These are phyloP conservation scores for Tilletia caries DNA, from an alignment of 1,284 basidiomycete species.

Conservation along the genomic window DNA sequence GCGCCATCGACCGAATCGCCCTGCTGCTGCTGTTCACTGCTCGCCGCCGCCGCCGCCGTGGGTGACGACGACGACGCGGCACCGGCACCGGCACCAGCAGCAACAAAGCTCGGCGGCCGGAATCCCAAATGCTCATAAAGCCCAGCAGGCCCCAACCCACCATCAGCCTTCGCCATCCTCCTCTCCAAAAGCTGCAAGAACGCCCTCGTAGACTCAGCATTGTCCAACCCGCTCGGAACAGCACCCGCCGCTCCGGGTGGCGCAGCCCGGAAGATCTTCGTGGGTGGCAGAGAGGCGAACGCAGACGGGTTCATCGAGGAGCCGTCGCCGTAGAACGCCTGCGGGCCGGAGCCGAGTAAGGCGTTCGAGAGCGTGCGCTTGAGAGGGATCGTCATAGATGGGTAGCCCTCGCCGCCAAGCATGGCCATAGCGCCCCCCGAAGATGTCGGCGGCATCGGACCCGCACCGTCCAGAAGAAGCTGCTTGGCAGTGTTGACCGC, in stretches of 20 bases:
- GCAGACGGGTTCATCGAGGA: neutral
- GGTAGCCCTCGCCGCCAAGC: neutral
- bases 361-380: slow-evolving; percentile 9
- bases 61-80: too few species aligned
- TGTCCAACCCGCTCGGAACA: slow-evolving; percentile 13
- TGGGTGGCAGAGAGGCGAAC: neutral
- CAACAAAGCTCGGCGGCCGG: slow-evolving; percentile 22
- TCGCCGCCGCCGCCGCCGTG: neutral
- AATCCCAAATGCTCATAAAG: slow-evolving; percentile 14
- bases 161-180: neutral
- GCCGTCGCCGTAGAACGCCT: slow-evolving; percentile 4
- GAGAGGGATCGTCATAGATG: slow-evolving; percentile 5
- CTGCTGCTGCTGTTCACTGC: neutral
- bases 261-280: slow-evolving; percentile 19
- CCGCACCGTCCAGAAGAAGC: slow-evolving; percentile 7
- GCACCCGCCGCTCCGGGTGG: neutral
- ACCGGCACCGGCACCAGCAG: slow-evolving; percentile 38
- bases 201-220: neutral
- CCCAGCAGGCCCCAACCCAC: neutral
- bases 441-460: neutral
- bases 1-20: neutral
- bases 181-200: slow-evolving; percentile 11
- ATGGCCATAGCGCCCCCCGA: neutral
- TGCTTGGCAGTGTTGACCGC: slow-evolving; percentile 10
- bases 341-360: slow-evolving; percentile 22